phyloP scores from a whole-genome alignment of 129 eudicot species.

The Erigeron canadensis region DNA sequence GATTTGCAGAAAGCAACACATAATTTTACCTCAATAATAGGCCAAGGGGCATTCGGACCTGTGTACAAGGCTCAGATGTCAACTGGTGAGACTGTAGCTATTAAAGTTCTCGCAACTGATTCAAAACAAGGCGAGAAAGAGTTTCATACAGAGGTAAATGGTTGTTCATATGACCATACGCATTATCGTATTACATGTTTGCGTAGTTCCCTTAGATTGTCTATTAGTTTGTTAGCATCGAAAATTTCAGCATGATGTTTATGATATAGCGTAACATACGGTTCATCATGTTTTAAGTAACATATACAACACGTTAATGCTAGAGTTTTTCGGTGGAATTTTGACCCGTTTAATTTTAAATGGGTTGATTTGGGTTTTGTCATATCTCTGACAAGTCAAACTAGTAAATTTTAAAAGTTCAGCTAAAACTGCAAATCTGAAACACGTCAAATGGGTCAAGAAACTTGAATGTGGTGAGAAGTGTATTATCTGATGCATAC shows the following conservation, averaged over 20 bases:
- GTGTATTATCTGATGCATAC: too few relatives aligned
- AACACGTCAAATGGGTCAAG: too few relatives aligned
- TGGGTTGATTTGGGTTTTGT: background rate
- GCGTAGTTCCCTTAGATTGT: background rate
- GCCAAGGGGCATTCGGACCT: constrained; percentile 96
- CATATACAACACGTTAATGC: background rate
- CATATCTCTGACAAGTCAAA: too few relatives aligned
- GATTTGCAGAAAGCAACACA: constrained; percentile 85
- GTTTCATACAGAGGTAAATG: constrained; percentile 81
- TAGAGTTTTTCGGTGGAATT: constrained; percentile 1
- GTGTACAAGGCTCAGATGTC: constrained; percentile 92
- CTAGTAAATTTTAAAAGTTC: too few relatives aligned
- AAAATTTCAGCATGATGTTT: constrained; percentile 10
- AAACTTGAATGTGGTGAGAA: too few relatives aligned
- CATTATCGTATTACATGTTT: constrained; percentile 7
- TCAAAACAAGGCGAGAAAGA: constrained; percentile 95
- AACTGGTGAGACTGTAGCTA: constrained; percentile 92
- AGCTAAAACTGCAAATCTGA: too few relatives aligned
- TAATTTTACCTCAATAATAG: constrained; percentile 80
- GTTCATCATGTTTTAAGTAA: constrained; percentile 4
- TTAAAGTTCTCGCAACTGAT: constrained; percentile 88
- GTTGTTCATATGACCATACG: background rate
- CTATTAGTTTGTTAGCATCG: background rate
- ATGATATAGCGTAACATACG: background rate
- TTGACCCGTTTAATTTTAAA: background rate